Base-by-base conservation (phyloP, 2,329 filamentous ascomycete genomes). In the Aspergillus sp. region DNA sequence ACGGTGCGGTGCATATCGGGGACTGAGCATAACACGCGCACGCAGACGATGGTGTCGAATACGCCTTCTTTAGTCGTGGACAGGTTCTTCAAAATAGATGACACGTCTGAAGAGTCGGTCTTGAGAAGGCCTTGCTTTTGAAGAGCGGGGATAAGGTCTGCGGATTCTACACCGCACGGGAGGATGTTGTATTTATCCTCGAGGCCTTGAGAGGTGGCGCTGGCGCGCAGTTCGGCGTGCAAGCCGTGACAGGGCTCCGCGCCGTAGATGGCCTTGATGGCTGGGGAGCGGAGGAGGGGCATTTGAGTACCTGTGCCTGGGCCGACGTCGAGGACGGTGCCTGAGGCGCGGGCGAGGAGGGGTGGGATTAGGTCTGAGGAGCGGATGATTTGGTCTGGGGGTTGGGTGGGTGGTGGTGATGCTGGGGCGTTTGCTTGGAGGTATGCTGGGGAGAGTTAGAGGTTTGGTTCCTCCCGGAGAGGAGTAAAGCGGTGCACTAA, bases 21-120 rank as follows among this genome's bases (percentile, higher is more conserved):
- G 8, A 86, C 81, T 3, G 82, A 82, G 63, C 84, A 87, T 2
- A 86, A 71, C 1, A 86, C 84, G 0, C 83, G 76, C 8, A 84
- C 72, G 60, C 81, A 83, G 52, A 84, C 72, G 50, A 86, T 82
- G 11, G 82, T 82, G 65, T 87, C 84, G 49, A 86, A 84, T 0
- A 84, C 64, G 0, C 78, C 65, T 61, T 11, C 8, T 1, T 27
- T 11, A 5, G 25, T 27, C 15, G 8, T 32, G 0, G 11, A 25
- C 0, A 17, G 25, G 0, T 17, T n/a, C 13, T 17, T 8, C 2
- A 30, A 27, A 3, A 11, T 15, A 0, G 66, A 47, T 6, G 70
- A 56, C 3, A 6, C 15, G 11, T 67, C 59, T 8, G 61, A 61
- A 4, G 38, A 51, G 23, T 57, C 60, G 23, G 55, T 53, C 51